Evolutionary conservation across 352 stramenopile species (phyloP).

Genomic region (Aphanomyces euteiches): DNA sequence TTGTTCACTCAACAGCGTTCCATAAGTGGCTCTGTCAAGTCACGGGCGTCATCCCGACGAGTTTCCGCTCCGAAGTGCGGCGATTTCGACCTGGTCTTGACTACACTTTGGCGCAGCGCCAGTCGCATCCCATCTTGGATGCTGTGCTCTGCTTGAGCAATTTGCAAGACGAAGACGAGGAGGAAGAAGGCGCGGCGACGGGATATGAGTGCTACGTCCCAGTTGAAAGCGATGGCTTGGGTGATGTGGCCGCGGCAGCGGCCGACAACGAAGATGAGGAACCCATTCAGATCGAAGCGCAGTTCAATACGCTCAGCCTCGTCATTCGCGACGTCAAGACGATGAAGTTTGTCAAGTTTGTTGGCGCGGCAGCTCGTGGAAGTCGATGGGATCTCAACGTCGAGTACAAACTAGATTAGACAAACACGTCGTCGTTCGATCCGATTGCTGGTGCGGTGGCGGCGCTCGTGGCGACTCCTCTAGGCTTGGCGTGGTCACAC

Average conservation of each 20-base stretch:
- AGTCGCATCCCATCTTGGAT: slow-evolving; percentile 34
- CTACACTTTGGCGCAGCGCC: slow-evolving; percentile 79
- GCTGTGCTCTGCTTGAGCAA: slow-evolving; percentile 43
- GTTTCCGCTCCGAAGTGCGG: slow-evolving; percentile 50
- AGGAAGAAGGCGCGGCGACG: slow-evolving; percentile 38
- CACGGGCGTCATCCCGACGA: slow-evolving; percentile 44
- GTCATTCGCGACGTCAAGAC: slow-evolving; percentile 84
- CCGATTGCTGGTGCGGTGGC: neutral
- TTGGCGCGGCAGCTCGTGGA: slow-evolving; percentile 69
- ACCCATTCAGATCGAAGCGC: slow-evolving; percentile 82
- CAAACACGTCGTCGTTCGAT: slow-evolving; percentile 10
- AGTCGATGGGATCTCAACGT: slow-evolving; percentile 85
- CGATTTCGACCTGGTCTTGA: slow-evolving; percentile 87
- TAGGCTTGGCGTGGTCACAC: slow-evolving; percentile 37
- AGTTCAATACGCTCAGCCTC: slow-evolving; percentile 87
- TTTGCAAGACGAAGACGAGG: slow-evolving; percentile 38
- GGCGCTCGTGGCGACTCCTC: no score
- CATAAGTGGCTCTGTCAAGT: slow-evolving; percentile 47
- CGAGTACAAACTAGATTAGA: slow-evolving; percentile 49
- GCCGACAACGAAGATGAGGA: slow-evolving; percentile 85
- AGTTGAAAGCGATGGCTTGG: slow-evolving; percentile 75
- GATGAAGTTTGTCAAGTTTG: slow-evolving; percentile 93
- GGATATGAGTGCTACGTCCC: slow-evolving; percentile 90
- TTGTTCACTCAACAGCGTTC: slow-evolving; percentile 65
- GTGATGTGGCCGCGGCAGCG: slow-evolving; percentile 82